Evolutionary conservation across 2,329 filamentous ascomycete species (phyloP), one percentile per base, ranked within the genome.

Genomic region (Aureobasidium subglaciale): DNA sequence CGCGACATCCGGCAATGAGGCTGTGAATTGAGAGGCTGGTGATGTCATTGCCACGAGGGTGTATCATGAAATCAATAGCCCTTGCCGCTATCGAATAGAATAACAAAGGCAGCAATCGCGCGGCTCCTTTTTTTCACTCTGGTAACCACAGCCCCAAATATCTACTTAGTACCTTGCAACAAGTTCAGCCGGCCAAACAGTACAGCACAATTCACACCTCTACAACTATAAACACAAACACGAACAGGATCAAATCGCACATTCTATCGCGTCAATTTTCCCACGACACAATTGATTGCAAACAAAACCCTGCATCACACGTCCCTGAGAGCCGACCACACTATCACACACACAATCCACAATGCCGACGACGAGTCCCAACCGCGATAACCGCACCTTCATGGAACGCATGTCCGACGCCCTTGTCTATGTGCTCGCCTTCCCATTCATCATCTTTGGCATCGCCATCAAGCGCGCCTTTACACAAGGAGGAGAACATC

Each of bases 381-480:
- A 42, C 29, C 37, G 15, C 48, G 32, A 38, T 29, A 42, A 38
- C 11, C 49, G 32, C 56, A 56, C 57, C n/a, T 53, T 43, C 6
- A 37, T 62, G 32, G 59, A 62, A 46, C 59, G 60, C 48, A 20
- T 62, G 2, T 50, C 57, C 7, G 58, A 59, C 18, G 59, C 59
- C 4, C 32, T 62, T 3, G 59, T 60, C 38, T 62, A 62, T 45
- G 50, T 62, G 30, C 53, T 62, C 42, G 57, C 57, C 7, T 62
- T 62, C 37, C 60, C 60, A 7, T 62, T 62, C 40, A 59, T 62
- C 22, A 56, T 58, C 22, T 50, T 59, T 8, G 56, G 59, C 5
- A 59, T 62, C 20, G 60, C 59, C 5, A 24, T 62, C 10, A 59
- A 59, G 11, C 38, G 53, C 13, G 53, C 56, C 5, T 58, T 62